Percentiles rank a stretch among this genome's conserved stretches.
Evolutionary conservation across 768 basidiomycete genomes (phyloP).

Genomic region (Postia placenta): DNA sequence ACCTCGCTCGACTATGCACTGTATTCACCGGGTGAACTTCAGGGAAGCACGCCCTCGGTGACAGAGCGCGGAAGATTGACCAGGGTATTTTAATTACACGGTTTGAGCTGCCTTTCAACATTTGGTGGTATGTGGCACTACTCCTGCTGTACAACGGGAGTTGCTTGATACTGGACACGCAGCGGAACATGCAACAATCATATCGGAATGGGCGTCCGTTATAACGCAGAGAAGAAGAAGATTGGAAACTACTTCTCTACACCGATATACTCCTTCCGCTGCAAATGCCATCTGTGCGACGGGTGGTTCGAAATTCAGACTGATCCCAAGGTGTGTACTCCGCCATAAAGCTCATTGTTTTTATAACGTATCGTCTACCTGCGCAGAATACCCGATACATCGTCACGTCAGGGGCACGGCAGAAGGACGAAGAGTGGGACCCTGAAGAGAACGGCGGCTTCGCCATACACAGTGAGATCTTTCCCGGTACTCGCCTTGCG

Average conservation of each 20-base stretch:
- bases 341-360: not conserved
- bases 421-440: constrained; percentile 95
- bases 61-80: constrained; percentile 91
- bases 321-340: constrained; percentile 75
- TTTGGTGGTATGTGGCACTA: constrained; percentile 74
- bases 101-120: constrained; percentile 95
- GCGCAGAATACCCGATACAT: constrained; percentile 92
- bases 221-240: constrained; percentile 99
- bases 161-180: constrained; percentile 7
- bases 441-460: constrained; percentile 94
- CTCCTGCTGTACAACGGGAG: not conserved
- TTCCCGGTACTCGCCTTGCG: not conserved
- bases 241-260: constrained; percentile 93
- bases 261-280: constrained; percentile 90
- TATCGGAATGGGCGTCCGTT: constrained; percentile 99
- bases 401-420: constrained; percentile 86
- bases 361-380: not conserved
- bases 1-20: not conserved
- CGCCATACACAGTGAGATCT: constrained; percentile 68
- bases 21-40: not conserved
- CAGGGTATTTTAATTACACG: constrained; percentile 94
- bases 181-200: constrained; percentile 94
- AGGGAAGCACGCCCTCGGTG: constrained; percentile 94
- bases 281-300: constrained; percentile 95
- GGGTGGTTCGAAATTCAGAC: constrained; percentile 99